Percentiles rank a stretch among this genome's conserved stretches.
phyloP scores from a whole-genome alignment of 148 eudicot genomes.

The Tetragonia tetragonoides region DNA sequence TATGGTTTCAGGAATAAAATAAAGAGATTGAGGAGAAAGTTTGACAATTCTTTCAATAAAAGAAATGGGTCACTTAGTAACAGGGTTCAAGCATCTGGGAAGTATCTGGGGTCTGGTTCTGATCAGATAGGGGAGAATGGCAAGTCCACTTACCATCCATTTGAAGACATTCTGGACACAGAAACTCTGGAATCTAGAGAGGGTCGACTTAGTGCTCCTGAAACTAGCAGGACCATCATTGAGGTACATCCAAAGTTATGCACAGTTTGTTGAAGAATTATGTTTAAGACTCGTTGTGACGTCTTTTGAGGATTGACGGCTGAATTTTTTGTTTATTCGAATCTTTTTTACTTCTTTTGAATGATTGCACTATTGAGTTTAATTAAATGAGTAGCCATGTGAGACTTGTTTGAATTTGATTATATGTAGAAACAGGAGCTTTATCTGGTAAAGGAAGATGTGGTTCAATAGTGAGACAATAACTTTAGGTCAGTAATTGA shows the following conservation, averaged over 20 bases:
- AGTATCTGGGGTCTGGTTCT: slow-evolving; percentile 45
- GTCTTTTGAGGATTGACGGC: neutral
- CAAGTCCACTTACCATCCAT: slow-evolving; percentile 77
- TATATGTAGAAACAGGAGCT: neutral
- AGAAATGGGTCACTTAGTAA: slow-evolving; percentile 33
- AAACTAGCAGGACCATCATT: slow-evolving; percentile 77
- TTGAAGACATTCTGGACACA: slow-evolving; percentile 70
- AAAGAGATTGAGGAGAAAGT: slow-evolving; percentile 36
- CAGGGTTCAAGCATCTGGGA: slow-evolving; percentile 62
- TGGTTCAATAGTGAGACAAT: neutral
- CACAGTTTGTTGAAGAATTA: neutral
- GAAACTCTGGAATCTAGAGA: slow-evolving; percentile 47
- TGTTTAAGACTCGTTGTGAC: neutral
- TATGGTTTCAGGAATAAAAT: slow-evolving; percentile 46
- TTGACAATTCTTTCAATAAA: slow-evolving; percentile 31
- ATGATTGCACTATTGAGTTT: neutral
- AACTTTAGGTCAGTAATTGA: neutral
- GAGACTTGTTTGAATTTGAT: neutral
- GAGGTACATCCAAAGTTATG: slow-evolving; percentile 49
- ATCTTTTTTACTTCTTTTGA: neutral
- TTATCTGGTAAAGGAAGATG: neutral
- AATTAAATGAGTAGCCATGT: neutral
- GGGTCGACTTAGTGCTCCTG: slow-evolving; percentile 67
- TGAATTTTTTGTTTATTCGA: neutral
- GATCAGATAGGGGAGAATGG: slow-evolving; percentile 59